phyloP scores from a whole-genome alignment of 257 asterid species.

The Echium plantagineum region DNA sequence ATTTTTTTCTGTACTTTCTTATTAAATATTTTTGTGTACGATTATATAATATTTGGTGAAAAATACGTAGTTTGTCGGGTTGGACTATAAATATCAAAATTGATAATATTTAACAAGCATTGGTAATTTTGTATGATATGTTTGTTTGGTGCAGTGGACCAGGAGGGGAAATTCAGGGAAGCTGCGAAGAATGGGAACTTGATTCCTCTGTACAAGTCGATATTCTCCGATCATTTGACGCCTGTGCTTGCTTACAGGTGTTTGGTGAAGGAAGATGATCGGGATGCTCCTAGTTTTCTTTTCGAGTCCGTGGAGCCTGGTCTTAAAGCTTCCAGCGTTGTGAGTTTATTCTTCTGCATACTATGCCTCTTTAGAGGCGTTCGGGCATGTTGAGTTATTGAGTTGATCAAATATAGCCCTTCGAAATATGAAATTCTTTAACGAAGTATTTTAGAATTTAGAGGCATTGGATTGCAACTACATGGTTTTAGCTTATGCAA shows the following conservation, averaged over 20 bases:
- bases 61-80: slow-evolving; percentile 4
- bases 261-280: slow-evolving; percentile 82
- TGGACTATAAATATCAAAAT: no score
- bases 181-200: slow-evolving; percentile 79
- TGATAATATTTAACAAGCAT: no score
- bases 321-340: slow-evolving; percentile 57
- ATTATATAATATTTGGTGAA: no score
- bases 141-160: slow-evolving; percentile 40
- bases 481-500: background rate
- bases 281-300: slow-evolving; percentile 96
- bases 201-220: slow-evolving; percentile 66
- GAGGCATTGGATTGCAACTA: no score
- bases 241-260: slow-evolving; percentile 95
- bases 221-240: slow-evolving; percentile 85
- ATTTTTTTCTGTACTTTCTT: no score
- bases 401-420: background rate
- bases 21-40: no score
- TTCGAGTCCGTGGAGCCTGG: slow-evolving; percentile 90
- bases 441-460: background rate
- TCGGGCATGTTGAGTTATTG: no score
- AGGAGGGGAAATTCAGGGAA: slow-evolving; percentile 71
- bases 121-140: no score
- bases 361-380: no score
- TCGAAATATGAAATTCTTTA: background rate
- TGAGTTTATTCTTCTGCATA: slow-evolving; percentile 21